phyloP scores from a whole-genome alignment of 116 monocot species.

The Cymodocea nodosa region DNA sequence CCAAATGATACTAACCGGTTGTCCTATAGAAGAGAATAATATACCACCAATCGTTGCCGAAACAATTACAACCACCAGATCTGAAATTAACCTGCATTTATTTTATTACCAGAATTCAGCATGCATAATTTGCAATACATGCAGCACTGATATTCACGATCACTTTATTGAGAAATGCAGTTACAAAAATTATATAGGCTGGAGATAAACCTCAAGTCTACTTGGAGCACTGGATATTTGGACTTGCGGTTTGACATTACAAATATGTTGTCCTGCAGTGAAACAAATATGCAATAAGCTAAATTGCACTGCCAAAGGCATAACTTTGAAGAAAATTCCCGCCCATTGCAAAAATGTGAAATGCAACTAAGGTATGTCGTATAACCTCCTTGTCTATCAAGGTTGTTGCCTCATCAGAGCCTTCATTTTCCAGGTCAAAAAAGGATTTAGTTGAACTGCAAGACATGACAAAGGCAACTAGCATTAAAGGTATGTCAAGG shows the following conservation, averaged over 20 bases:
- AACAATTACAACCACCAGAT: slow-evolving; percentile 92
- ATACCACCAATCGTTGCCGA: slow-evolving; percentile 94
- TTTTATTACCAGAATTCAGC: neutral
- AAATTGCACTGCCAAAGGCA: neutral
- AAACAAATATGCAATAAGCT: slow-evolving; percentile 3
- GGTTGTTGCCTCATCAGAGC: slow-evolving; percentile 80
- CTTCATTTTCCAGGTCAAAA: slow-evolving; percentile 63
- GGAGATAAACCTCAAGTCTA: slow-evolving; percentile 62
- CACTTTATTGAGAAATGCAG: neutral
- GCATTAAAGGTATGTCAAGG: neutral
- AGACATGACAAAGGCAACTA: neutral
- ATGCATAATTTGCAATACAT: neutral
- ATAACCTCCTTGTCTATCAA: slow-evolving; percentile 89
- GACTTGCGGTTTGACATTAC: slow-evolving; percentile 97
- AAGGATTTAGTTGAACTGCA: slow-evolving; percentile 65
- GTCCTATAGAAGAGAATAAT: slow-evolving; percentile 74
- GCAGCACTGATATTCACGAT: neutral
- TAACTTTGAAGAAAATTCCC: neutral
- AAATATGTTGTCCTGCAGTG: slow-evolving; percentile 75
- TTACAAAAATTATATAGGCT: neutral
- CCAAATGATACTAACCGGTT: slow-evolving; percentile 52
- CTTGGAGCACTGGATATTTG: slow-evolving; percentile 92
- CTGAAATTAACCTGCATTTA: slow-evolving; percentile 75
- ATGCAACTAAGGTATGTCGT: neutral
- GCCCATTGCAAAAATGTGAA: neutral